Conservation (phyloP, 139 green algal genomes). For the Eudorina sp. region DNA sequence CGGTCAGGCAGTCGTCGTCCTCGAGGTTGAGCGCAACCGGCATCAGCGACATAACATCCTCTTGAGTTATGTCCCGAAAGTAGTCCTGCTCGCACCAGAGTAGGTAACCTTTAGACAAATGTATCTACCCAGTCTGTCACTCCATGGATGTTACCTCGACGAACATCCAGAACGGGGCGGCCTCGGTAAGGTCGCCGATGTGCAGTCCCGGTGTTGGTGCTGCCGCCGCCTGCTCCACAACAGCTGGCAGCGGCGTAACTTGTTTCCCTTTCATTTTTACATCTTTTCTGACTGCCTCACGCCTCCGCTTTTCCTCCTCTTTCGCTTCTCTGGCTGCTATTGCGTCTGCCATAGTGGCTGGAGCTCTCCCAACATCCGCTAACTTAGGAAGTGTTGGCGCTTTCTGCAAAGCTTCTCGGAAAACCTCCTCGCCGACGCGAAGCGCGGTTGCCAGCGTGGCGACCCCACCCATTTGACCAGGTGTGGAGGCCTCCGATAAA, state of each 20-base stretch:
- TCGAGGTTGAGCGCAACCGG: slow-evolving; percentile 50
- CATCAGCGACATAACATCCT: slow-evolving; percentile 77
- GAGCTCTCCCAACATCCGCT: slow-evolving; percentile 32
- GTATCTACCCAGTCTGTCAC: too few relatives aligned
- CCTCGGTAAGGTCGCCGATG: slow-evolving; percentile 60
- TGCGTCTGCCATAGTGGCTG: slow-evolving; percentile 72
- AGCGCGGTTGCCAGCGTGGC: background rate
- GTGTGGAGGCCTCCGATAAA: background rate
- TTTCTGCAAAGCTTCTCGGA: slow-evolving; percentile 42
- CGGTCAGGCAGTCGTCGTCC: slow-evolving; percentile 70
- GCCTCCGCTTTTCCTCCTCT: slow-evolving; percentile 63
- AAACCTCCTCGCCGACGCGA: slow-evolving; percentile 40
- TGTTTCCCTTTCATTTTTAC: slow-evolving; percentile 48
- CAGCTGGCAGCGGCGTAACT: slow-evolving; percentile 53
- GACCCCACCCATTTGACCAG: slow-evolving; percentile 12
- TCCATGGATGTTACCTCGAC: slow-evolving; percentile 66
- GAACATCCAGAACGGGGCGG: slow-evolving; percentile 80
- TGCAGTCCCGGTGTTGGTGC: slow-evolving; percentile 56
- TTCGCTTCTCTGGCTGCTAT: slow-evolving; percentile 58
- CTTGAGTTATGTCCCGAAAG: slow-evolving; percentile 81
- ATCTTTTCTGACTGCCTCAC: slow-evolving; percentile 58
- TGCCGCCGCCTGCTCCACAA: slow-evolving; percentile 33
- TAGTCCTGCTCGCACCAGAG: slow-evolving; percentile 73
- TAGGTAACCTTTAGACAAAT: too few relatives aligned
- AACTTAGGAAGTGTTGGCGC: slow-evolving; percentile 4